phyloP scores from a whole-genome alignment of 129 eudicot genomes.

The Centaurea solstitialis region DNA sequence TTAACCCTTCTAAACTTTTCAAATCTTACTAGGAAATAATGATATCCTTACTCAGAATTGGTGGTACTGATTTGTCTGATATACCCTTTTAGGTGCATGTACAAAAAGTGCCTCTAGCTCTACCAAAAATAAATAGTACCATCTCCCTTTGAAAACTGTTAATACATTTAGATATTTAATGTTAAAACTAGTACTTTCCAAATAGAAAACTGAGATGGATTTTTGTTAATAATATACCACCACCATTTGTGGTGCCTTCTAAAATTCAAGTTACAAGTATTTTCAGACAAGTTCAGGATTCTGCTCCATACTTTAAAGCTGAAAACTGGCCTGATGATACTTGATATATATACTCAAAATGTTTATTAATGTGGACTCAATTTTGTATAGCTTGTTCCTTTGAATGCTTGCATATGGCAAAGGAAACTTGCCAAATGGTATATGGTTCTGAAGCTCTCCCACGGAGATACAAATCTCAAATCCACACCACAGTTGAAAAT shows the following conservation, averaged over 20 bases:
- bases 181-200: background rate
- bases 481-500: background rate
- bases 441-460: background rate
- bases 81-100: background rate
- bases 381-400: background rate
- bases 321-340: background rate
- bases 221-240: background rate
- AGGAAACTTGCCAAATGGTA: too few relatives aligned
- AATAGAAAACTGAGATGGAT: background rate
- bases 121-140: background rate
- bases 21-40: too few relatives aligned
- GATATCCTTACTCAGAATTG: too few relatives aligned
- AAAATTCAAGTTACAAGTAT: background rate
- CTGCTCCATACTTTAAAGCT: background rate
- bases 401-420: background rate
- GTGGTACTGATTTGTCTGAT: background rate
- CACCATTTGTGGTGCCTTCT: background rate
- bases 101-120: background rate
- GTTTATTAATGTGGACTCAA: background rate
- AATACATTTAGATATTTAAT: background rate
- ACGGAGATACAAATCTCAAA: background rate
- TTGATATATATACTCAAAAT: background rate
- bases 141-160: background rate
- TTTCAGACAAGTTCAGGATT: background rate
- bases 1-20: too few relatives aligned